These are phyloP conservation scores for Gleditsia sinensis DNA, from an alignment of 306 rosid genomes.

Conservation along the genomic window DNA sequence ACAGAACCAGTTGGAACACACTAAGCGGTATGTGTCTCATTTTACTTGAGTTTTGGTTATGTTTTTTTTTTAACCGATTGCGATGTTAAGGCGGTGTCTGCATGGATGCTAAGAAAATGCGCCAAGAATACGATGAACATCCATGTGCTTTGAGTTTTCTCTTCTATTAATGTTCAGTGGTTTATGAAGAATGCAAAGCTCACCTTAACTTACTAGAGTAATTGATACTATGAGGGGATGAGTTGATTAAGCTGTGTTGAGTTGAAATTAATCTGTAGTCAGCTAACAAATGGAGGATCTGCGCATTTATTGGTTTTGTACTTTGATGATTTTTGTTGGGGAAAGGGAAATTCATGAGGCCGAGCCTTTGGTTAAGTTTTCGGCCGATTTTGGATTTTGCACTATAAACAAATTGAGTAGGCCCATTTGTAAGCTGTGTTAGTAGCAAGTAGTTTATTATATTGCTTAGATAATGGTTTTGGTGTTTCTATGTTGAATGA, in stretches of 20 bases:
- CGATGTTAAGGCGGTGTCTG: neutral
- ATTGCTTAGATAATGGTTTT: constrained; percentile 6
- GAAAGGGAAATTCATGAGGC: neutral
- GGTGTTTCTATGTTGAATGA: constrained; percentile 10
- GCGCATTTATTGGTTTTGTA: constrained; percentile 17
- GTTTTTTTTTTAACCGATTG: neutral
- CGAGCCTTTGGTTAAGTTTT: neutral
- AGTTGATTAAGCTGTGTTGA: neutral
- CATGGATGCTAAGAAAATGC: neutral
- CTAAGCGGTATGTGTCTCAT: constrained; percentile 48
- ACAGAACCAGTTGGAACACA: constrained; percentile 52
- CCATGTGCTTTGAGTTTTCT: neutral
- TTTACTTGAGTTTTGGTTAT: neutral
- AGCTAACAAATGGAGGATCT: neutral
- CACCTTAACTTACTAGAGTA: neutral
- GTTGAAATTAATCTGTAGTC: neutral
- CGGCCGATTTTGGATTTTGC: neutral
- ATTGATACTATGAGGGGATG: neutral
- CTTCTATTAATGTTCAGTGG: neutral
- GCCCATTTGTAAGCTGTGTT: neutral
- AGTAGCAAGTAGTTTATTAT: neutral
- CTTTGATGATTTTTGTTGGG: constrained; percentile 1
- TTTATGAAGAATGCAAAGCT: neutral
- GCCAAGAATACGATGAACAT: neutral
- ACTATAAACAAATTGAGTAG: neutral